Evolutionary conservation across 1,139 yeast species (phyloP).

Genomic region (Suhomyces bokatorum): DNA sequence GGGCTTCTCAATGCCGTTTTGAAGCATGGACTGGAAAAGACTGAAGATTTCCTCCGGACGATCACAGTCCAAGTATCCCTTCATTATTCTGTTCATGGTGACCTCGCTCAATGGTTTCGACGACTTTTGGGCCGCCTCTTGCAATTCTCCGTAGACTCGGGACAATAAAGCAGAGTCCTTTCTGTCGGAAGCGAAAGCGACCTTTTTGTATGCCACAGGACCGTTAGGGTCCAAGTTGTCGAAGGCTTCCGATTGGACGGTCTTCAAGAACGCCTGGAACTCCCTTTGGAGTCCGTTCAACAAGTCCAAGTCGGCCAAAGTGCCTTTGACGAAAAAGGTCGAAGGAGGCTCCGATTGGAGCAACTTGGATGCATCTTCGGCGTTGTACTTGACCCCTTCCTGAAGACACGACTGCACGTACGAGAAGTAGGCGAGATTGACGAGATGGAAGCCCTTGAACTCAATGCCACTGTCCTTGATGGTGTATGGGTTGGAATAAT

Average conservation of each 20-base stretch:
- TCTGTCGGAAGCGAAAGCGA: constrained; percentile 24
- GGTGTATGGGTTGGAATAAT: constrained; percentile 15
- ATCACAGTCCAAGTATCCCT: constrained; percentile 32
- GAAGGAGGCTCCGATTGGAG: constrained; percentile 32
- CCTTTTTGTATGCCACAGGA: constrained; percentile 21
- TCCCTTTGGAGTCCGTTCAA: constrained; percentile 16
- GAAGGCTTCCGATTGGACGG: constrained; percentile 15
- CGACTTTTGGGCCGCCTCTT: constrained; percentile 26
- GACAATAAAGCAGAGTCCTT: constrained; percentile 24
- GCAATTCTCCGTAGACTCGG: constrained; percentile 26
- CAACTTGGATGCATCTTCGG: constrained; percentile 30
- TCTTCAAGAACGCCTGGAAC: constrained; percentile 16
- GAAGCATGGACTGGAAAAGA: constrained; percentile 35
- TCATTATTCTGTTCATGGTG: constrained; percentile 38
- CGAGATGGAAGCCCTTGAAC: constrained; percentile 19
- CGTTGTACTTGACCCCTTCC: constrained; percentile 25
- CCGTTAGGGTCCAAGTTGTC: constrained; percentile 41
- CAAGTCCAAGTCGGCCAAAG: constrained; percentile 18
- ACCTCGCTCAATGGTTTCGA: constrained; percentile 29
- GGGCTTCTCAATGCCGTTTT: constrained; percentile 30
- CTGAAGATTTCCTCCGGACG: constrained; percentile 34
- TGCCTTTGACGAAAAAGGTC: constrained; percentile 20
- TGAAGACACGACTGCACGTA: constrained; percentile 34
- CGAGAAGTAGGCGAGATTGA: constrained; percentile 36
- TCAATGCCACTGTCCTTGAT: constrained; percentile 11